Conservation (phyloP, 2,329 filamentous ascomycete genomes). For the Dichotomopilus funicola region DNA sequence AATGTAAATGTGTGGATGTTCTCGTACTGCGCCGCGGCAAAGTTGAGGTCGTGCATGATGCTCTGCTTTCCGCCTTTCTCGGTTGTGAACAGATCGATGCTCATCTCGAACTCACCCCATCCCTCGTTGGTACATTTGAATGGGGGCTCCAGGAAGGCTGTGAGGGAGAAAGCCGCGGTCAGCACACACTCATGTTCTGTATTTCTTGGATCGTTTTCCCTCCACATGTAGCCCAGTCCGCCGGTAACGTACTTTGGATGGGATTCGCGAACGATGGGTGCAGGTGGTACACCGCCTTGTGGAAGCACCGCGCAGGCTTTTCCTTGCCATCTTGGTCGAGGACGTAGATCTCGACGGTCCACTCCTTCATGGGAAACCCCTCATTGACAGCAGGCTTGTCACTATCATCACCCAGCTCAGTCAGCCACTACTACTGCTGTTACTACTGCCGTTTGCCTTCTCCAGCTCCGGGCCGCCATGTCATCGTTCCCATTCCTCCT, state of each 20-base stretch:
- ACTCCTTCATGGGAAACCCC: slow-evolving; percentile 86
- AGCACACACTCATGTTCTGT: not conserved
- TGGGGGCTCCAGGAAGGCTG: slow-evolving; percentile 75
- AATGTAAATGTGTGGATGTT: slow-evolving; percentile 74
- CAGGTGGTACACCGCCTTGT: slow-evolving; percentile 86
- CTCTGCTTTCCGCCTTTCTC: slow-evolving; percentile 80
- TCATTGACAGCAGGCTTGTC: slow-evolving; percentile 75
- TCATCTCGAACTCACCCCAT: slow-evolving; percentile 98
- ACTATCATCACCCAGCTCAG: slow-evolving; percentile 37
- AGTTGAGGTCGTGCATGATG: slow-evolving; percentile 87
- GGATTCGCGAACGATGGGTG: slow-evolving; percentile 91
- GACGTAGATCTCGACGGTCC: slow-evolving; percentile 81
- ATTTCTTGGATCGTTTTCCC: not conserved
- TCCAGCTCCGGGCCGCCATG: too few relatives aligned
- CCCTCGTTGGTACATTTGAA: slow-evolving; percentile 90
- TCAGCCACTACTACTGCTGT: slow-evolving; percentile 15
- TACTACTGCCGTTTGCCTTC: too few relatives aligned
- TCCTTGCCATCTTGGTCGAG: slow-evolving; percentile 82
- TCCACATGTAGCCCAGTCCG: too few relatives aligned
- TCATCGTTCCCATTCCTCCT: too few relatives aligned
- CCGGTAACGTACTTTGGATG: slow-evolving; percentile 62
- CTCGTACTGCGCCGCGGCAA: slow-evolving; percentile 74
- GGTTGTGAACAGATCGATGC: slow-evolving; percentile 71
- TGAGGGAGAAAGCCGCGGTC: slow-evolving; percentile 14
- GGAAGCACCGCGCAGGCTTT: slow-evolving; percentile 75